Percentiles rank a stretch among this genome's conserved stretches.
phyloP scores from a whole-genome alignment of 768 basidiomycete genomes.

The Strobilomyces confusus region DNA sequence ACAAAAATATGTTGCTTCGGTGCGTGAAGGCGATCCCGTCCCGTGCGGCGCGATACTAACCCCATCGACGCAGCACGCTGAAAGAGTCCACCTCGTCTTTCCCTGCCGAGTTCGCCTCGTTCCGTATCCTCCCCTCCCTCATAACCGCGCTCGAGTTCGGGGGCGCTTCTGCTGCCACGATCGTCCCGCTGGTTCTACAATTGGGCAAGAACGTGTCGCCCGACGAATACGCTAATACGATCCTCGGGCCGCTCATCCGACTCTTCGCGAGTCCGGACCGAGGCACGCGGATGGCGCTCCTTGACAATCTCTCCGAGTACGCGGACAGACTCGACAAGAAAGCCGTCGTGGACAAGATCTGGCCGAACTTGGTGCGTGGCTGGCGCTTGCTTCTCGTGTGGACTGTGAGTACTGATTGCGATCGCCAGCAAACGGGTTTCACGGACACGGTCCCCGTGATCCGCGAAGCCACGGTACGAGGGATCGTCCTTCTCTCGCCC shows the following conservation, averaged over 20 bases:
- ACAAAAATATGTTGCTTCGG: constrained; percentile 73
- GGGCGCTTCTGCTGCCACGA: constrained; percentile 67
- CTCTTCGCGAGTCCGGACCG: constrained; percentile 88
- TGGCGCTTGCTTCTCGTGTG: not conserved
- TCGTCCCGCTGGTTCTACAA: constrained; percentile 81
- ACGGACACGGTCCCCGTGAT: constrained; percentile 92
- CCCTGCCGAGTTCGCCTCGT: constrained; percentile 79
- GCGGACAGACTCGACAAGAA: constrained; percentile 85
- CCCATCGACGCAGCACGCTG: constrained; percentile 48
- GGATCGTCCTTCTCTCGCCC: constrained; percentile 77
- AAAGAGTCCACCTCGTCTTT: constrained; percentile 78
- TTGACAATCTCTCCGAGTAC: constrained; percentile 82
- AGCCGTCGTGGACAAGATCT: constrained; percentile 81
- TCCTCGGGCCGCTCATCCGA: constrained; percentile 77
- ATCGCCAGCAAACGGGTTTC: constrained; percentile 85
- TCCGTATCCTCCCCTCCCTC: constrained; percentile 86
- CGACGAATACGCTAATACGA: constrained; percentile 62
- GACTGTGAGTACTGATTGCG: not conserved
- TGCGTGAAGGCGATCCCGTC: constrained; percentile 24
- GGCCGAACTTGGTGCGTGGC: constrained; percentile 77
- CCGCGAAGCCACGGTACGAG: constrained; percentile 89
- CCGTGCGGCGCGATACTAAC: not conserved
- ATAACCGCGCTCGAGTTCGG: constrained; percentile 75
- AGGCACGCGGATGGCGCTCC: constrained; percentile 88
- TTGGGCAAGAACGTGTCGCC: constrained; percentile 69